A percentile compares a stretch with the other conserved stretches of the same genome.
These are phyloP conservation scores for Neurospora terricola DNA, from an alignment of 495 filamentous ascomycete species.

Conservation along the genomic window DNA sequence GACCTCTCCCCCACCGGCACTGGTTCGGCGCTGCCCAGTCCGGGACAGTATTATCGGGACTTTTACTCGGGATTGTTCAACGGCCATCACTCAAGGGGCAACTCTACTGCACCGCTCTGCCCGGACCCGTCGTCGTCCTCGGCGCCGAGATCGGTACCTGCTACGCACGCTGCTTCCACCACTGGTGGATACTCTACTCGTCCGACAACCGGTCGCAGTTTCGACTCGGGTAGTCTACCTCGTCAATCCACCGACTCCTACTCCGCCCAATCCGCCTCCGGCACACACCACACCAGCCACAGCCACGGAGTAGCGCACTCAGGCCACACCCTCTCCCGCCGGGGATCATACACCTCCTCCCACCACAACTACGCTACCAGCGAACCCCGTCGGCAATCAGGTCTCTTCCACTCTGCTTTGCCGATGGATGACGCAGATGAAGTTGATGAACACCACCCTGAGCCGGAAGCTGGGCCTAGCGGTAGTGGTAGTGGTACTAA, in stretches of 20 bases:
- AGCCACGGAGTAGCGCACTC: slow-evolving; percentile 3
- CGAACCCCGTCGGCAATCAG: slow-evolving; percentile 45
- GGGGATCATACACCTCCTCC: not conserved
- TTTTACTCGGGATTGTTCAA: slow-evolving; percentile 31
- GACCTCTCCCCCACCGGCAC: slow-evolving; percentile 39
- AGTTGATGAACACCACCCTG: not conserved
- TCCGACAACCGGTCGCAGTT: slow-evolving; percentile 43
- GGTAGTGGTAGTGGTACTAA: not conserved
- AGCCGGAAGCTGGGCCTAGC: not conserved
- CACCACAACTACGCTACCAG: slow-evolving; percentile 1
- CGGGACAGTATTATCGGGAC: slow-evolving; percentile 41
- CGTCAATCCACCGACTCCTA: slow-evolving; percentile 35
- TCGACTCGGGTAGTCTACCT: slow-evolving; percentile 33
- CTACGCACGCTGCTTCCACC: not conserved
- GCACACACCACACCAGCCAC: not conserved
- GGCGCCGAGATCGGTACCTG: slow-evolving; percentile 9
- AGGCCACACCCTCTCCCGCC: slow-evolving; percentile 18
- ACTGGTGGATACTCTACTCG: slow-evolving; percentile 22
- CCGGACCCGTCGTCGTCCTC: slow-evolving; percentile 28
- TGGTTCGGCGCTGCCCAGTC: slow-evolving; percentile 25
- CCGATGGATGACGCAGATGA: slow-evolving; percentile 56
- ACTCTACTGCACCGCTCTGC: slow-evolving; percentile 33
- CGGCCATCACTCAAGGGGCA: slow-evolving; percentile 22
- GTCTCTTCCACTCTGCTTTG: slow-evolving; percentile 77
- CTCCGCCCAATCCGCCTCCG: slow-evolving; percentile 15